Base-by-base conservation (phyloP, 192 early-diverging fungal genomes). In the Backusella psychrophila region DNA sequence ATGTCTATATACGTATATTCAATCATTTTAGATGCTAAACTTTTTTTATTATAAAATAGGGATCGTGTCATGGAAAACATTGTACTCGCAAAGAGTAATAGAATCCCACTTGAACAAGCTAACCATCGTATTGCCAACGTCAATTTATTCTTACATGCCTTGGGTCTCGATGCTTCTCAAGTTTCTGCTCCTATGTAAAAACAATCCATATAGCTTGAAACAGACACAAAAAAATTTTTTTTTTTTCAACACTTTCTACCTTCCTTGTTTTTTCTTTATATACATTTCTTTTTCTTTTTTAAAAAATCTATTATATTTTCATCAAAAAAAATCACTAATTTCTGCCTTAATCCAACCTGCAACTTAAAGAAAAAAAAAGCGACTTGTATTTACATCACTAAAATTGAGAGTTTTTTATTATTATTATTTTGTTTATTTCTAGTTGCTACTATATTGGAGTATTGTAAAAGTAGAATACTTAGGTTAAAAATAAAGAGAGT, bases 131-230 rank as follows among this genome's bases (percentile, higher is more conserved):
- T 85, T 49, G 88, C 86, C 36, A 98, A 98, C 80, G 95, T 97
- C 66, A 97, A 99, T 81, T 73, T 99, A 76, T 99, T 99, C 82
- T 85, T 99, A 74, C 96, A 97, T 82, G 95, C 98, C 1, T 88
- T 99, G 38, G 97, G 97, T 1, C 80, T 99, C 74, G 95, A 97
- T 87, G 95, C 94, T 11, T 88, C 87, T 23, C 93, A 95, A 80
- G 83, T 96, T 11, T 76, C 87, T 33, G 80, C 83, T 31, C 87
- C 85, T 26, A 35, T 71, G 42, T 79, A 79, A 75, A 42, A 33
- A 33, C 33, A 33, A 63, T 1, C 19, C n/a, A 7, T 49, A 49
- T 7, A 49, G 2, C 46, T 49, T 49, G 5, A n/a, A 49, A 49
- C 46, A 49, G 17, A 49, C 15, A 33, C 19, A 19, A n/a, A n/a